Evolutionary conservation across 148 eudicot genomes (phyloP), one percentile per base, ranked within the genome.

Genomic region (Silene latifolia): DNA sequence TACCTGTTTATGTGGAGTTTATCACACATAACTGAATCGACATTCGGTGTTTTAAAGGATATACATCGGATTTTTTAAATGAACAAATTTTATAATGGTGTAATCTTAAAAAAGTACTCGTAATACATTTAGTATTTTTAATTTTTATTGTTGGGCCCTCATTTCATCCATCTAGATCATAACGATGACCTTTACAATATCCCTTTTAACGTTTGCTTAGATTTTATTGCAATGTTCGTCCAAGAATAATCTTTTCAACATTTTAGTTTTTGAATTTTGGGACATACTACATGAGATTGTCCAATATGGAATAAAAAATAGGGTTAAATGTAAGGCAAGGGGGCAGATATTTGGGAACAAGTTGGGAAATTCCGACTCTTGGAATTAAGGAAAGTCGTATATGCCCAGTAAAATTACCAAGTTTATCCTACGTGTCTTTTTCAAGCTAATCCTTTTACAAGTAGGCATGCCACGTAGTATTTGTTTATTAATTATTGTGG

Each of bases 401-500:
- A 44, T 17, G 20, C 1, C 5, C 6, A 0, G 4, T 3, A 2
- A 42, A 42, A 29, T 47, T 20, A 7, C 11, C 5, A 66, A 19
- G 12, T 21, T 15, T 12, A 54, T 84, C 84, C 82, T 58, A 76
- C 80, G 82, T 84, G 86, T 76, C 75, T 21, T 8, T 62, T 83
- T 80, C 39, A 65, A 69, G 14, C 77, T 74, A 74, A 83, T 75
- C 86, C 74, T 42, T 73, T 63, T 17, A 42, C 77, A 68, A 68
- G 35, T 81, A 56, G 64, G 58, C 72, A 70, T 21, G 35, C 74
- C 74, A 72, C 80, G 44, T 73, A 19, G 1, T 25, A 7, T 61
- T 8, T 5, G 10, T 80, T 46, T 14, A 48, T 14, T 48, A 39
- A 39, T 39, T 39, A 39, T 39, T 7, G 3, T 39, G 3, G 7